phyloP scores from a whole-genome alignment of 495 filamentous ascomycete genomes.

The Choiromyces venosus region DNA sequence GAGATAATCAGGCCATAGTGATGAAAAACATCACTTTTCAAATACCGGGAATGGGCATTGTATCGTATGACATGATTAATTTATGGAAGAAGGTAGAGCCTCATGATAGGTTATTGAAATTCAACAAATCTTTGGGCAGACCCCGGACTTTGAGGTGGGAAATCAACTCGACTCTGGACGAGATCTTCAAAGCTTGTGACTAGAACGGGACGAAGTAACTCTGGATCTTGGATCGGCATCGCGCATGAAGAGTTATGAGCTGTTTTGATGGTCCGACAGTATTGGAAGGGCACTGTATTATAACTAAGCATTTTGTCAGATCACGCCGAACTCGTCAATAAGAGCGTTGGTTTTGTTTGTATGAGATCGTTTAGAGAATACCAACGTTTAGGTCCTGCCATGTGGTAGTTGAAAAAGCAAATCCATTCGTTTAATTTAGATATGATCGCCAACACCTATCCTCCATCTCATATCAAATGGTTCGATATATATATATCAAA shows the following conservation, averaged over 20 bases:
- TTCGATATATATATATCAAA: neutral
- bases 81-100: neutral
- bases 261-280: neutral
- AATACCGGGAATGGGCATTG: neutral
- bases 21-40: neutral
- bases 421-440: neutral
- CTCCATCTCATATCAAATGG: neutral
- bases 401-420: neutral
- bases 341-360: neutral
- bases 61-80: neutral
- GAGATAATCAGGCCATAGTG: neutral
- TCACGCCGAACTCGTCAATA: neutral
- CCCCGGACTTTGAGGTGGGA: neutral
- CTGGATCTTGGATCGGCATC: neutral
- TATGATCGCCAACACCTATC: neutral
- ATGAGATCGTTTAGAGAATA: neutral
- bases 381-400: neutral
- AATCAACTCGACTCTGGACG: neutral
- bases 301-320: neutral
- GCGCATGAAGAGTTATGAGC: neutral
- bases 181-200: neutral
- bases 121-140: neutral
- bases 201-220: neutral
- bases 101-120: neutral
- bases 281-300: neutral